Evolutionary conservation across 805 yeast species (phyloP).

Genomic region (Metschnikowia shivogae): DNA sequence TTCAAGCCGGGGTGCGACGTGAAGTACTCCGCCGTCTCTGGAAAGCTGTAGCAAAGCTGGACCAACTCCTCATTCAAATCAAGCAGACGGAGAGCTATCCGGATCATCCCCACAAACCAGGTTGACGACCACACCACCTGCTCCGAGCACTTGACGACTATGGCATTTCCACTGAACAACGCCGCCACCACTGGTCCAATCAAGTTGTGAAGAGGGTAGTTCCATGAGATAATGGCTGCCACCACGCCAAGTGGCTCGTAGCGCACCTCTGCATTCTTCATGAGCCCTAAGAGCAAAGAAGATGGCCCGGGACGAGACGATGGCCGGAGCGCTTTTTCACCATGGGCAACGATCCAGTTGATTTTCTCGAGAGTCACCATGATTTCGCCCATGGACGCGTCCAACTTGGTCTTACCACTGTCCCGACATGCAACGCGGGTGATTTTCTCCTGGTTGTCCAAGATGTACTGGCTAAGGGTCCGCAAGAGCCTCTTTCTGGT

Average conservation of each 20-base stretch:
- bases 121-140: conserved; percentile 93
- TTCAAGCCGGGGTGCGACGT: conserved; percentile 77
- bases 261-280: conserved; percentile 89
- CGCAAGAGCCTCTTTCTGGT: conserved; percentile 67
- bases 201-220: conserved; percentile 92
- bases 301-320: conserved; percentile 85
- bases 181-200: conserved; percentile 91
- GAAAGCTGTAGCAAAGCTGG: conserved; percentile 85
- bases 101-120: conserved; percentile 69
- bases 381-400: conserved; percentile 95
- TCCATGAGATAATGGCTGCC: conserved; percentile 92
- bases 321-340: conserved; percentile 64
- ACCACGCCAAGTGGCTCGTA: conserved; percentile 91
- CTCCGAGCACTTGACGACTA: conserved; percentile 91
- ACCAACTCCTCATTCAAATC: conserved; percentile 78
- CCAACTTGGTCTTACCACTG: conserved; percentile 92
- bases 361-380: conserved; percentile 91
- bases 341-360: conserved; percentile 84
- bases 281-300: conserved; percentile 69
- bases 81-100: conserved; percentile 65
- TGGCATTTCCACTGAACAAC: conserved; percentile 85
- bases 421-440: conserved; percentile 95
- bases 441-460: conserved; percentile 78
- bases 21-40: conserved; percentile 81
- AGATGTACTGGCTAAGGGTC: conserved; percentile 66